A percentile compares a stretch with the other conserved stretches of the same genome.
Conservation (phyloP, 2,329 filamentous ascomycete genomes). For the Fusarium sambucinum region DNA sequence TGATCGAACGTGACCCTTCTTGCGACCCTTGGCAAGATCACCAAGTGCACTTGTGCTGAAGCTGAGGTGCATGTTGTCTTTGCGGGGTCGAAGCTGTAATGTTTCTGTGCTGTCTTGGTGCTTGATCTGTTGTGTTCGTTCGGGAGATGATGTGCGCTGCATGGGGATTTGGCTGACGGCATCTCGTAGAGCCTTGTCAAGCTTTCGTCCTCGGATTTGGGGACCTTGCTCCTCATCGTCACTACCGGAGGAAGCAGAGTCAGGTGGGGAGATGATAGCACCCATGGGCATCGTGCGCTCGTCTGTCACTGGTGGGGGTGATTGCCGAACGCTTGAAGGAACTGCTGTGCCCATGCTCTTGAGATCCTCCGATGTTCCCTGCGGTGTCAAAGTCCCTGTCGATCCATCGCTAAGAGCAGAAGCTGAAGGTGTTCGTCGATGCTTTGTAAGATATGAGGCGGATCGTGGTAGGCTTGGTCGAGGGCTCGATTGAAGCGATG, state of each 20-base stretch:
- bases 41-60: constrained; percentile 62
- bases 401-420: constrained; percentile 47
- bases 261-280: constrained; percentile 90
- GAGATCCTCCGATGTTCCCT: constrained; percentile 64
- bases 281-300: constrained; percentile 80
- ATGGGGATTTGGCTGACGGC: constrained; percentile 83
- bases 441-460: constrained; percentile 73
- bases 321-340: constrained; percentile 75
- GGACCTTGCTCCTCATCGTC: constrained; percentile 82
- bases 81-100: constrained; percentile 54
- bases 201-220: constrained; percentile 60
- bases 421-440: constrained; percentile 69
- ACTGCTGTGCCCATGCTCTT: constrained; percentile 55
- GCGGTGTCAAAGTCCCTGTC: constrained; percentile 58
- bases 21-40: constrained; percentile 57
- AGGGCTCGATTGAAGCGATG: constrained; percentile 65
- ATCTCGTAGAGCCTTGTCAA: constrained; percentile 77
- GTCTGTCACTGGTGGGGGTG: constrained; percentile 83
- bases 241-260: constrained; percentile 83
- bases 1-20: constrained; percentile 65
- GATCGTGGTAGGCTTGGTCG: constrained; percentile 71
- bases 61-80: constrained; percentile 58
- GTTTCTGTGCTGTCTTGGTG: constrained; percentile 59
- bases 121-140: constrained; percentile 26
- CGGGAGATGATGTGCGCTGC: constrained; percentile 62